Evolutionary conservation across 768 basidiomycete genomes (phyloP), one percentile per base, ranked within the genome.

Genomic region (Tulasnella sp.): DNA sequence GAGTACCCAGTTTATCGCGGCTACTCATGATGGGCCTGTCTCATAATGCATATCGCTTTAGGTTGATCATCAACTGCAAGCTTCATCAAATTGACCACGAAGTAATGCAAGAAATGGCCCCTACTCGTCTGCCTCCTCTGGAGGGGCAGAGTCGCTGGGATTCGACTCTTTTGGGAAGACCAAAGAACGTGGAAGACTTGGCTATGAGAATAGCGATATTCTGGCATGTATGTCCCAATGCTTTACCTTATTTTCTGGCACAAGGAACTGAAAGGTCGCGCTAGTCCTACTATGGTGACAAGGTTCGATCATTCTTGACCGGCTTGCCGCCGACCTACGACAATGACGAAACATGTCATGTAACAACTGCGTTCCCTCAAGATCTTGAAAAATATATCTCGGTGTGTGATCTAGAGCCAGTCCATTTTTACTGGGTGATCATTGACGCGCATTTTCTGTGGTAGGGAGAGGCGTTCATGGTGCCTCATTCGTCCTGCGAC

Each of bases 371-470:
- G 15, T 77, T 77, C 77, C 75, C 75, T 19, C 19, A 49, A 31
- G 38, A 54, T n/a, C 45, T 77, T 36, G 77, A 77, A 29, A 76
- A 78, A 39, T 77, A 77, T 67, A 38, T 45, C 14, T 17, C 76
- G 29, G 77, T 77, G 77, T 14, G 76, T 38, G n/a, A 64, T 22
- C 29, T 54, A 25, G 22, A n/a, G 2, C 5, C 22, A 49, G 22
- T 19, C 19, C 29, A 29, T 14, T 39, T 17, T 6, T 25, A 12
- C 40, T 42, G 5, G 19, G 9, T 58, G 11, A 5, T 49, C 72
- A 34, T 29, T 29, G 29, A 29, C 22, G 31, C 31, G 52, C 39
- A 25, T 31, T 42, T 6, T 8, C 29, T 38, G 40, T 11, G 17
- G 3, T 22, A 73, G 72, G 72, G 72, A n/a, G 36, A 42, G 31